Evolutionary conservation across 805 yeast genomes (phyloP).

Genomic region (Candida dajiaensis): DNA sequence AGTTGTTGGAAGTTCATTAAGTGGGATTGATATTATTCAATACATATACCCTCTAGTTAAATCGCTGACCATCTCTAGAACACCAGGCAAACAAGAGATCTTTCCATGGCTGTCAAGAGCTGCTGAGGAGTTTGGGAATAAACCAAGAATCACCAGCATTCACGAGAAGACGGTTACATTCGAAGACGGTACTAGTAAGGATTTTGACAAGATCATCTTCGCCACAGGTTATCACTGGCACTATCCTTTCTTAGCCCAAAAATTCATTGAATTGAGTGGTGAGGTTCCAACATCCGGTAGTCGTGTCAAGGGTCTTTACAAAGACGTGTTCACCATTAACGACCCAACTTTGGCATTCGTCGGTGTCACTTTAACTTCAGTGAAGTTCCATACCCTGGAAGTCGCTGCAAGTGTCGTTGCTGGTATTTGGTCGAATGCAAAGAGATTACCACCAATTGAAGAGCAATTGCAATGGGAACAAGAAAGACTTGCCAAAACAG

Average conservation of each 20-base stretch:
- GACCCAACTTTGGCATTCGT: slow-evolving; percentile 40
- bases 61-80: slow-evolving; percentile 58
- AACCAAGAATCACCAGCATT: slow-evolving; percentile 21
- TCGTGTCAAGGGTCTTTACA: slow-evolving; percentile 35
- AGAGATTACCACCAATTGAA: slow-evolving; percentile 32
- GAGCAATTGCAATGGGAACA: slow-evolving; percentile 33
- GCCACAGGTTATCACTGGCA: slow-evolving; percentile 39
- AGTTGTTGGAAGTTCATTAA: slow-evolving; percentile 37
- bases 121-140: slow-evolving; percentile 30
- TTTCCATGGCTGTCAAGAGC: slow-evolving; percentile 35
- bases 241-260: slow-evolving; percentile 29
- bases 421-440: slow-evolving; percentile 44
- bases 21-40: slow-evolving; percentile 37
- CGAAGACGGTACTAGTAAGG: slow-evolving; percentile 28
- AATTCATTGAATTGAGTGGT: slow-evolving; percentile 13
- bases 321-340: slow-evolving; percentile 37
- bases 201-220: slow-evolving; percentile 30
- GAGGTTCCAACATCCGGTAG: slow-evolving; percentile 17
- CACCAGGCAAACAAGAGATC: slow-evolving; percentile 58
- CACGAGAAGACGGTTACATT: slow-evolving; percentile 26
- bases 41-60: slow-evolving; percentile 30
- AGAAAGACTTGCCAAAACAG: slow-evolving; percentile 21
- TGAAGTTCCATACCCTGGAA: slow-evolving; percentile 46
- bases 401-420: slow-evolving; percentile 45
- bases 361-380: slow-evolving; percentile 33